Evolutionary conservation across 2,329 filamentous ascomycete species (phyloP), one percentile per base, ranked within the genome.

Genomic region (Rhynchosporium secalis): DNA sequence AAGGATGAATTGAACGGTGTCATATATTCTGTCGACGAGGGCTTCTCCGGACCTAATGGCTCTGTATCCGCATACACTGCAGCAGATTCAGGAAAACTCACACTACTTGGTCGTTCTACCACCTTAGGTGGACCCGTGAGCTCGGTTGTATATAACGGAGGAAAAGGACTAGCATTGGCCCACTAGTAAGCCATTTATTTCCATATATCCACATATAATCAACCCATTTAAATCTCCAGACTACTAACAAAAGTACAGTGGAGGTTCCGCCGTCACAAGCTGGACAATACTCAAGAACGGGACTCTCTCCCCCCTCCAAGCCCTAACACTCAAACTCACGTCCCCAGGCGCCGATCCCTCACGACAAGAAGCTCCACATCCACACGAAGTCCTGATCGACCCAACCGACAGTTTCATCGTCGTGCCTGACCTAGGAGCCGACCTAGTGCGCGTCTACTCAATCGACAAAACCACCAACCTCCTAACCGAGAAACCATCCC

Each of bases 381-480:
- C 82, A 0, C 83, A 85, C 67, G 73, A 83, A 66, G 77, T 78
- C 4, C 69, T 84, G 62, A 69, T 84, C 38, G 83, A 85, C 65
- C 83, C 82, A 0, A 81, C 80, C 1, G 78, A 76, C 3, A 64
- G 74, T 6, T 85, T 78, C 70, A 68, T 84, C 28, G 64, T 85
- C 13, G 76, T 80, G 15, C 80, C 82, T 0, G 83, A 85, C 62
- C 76, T 87, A 1, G 80, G 83, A 29, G 76, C 78, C 0, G 83
- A 85, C 64, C 65, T 78, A 3, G 69, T 84, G 29, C 78, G 78
- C 52, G 73, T 84, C 15, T 83, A 78, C 69, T 67, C 70, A 47
- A 78, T 82, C 65, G 6, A 65, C 70, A 1, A 48, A 15, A 45
- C 33, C 38, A 63, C 56, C 38, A 49, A 13, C 49, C 66, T 71